These are phyloP conservation scores for Heliamphora exappendiculata DNA, from an alignment of 148 eudicot species.

Conservation along the genomic window DNA sequence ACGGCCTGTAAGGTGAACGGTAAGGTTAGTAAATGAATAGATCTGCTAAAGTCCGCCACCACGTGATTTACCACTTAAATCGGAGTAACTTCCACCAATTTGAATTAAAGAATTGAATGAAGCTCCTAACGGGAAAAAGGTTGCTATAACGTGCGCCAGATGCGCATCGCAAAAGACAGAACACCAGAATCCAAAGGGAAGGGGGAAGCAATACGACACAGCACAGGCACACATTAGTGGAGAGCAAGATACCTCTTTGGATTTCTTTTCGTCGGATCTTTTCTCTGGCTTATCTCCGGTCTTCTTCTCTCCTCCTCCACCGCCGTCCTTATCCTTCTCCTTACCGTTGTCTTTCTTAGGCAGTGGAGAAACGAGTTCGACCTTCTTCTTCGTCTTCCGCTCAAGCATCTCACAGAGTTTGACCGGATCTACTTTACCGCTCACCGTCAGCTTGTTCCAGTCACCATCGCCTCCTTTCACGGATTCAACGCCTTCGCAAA, in stretches of 20 bases:
- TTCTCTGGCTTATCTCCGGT: constrained; percentile 3
- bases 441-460: constrained; percentile 27
- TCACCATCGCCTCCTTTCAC: constrained; percentile 31
- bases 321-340: not conserved
- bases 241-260: constrained; percentile 40
- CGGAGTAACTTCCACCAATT: no score
- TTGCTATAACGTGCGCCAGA: constrained; percentile 7
- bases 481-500: constrained; percentile 28
- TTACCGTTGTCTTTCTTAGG: constrained; percentile 23
- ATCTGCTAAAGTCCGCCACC: not conserved
- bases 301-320: constrained; percentile 8
- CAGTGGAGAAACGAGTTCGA: constrained; percentile 47
- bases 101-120: not conserved
- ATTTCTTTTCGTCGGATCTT: constrained; percentile 24
- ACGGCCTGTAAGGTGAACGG: not conserved
- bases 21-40: not conserved
- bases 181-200: not conserved
- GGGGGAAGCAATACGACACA: not conserved
- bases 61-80: no score
- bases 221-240: constrained; percentile 3
- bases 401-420: constrained; percentile 39
- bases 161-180: not conserved
- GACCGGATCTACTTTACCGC: constrained; percentile 41
- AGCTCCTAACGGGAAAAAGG: not conserved
- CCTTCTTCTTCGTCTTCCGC: constrained; percentile 35